A percentile compares a stretch with the other conserved stretches of the same genome.
These are phyloP conservation scores for Plasmodium coatneyi DNA, from an alignment of 169 alveolate species.

Conservation along the genomic window DNA sequence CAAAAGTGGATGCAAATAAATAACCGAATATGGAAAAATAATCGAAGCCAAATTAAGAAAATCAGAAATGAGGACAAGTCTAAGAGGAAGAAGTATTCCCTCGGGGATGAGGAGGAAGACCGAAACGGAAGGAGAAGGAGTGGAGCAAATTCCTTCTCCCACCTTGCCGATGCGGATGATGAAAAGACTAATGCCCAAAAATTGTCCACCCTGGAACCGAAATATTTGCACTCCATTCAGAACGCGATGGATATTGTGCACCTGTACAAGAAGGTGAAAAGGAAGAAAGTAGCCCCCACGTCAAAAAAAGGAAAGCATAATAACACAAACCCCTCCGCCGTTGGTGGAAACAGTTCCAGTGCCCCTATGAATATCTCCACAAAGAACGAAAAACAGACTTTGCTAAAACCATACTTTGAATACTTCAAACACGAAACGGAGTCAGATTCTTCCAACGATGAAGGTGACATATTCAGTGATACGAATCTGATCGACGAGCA, in stretches of 20 bases:
- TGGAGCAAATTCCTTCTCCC: neutral
- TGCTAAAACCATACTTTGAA: conserved; percentile 48
- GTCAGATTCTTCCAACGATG: conserved; percentile 49
- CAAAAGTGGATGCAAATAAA: conserved; percentile 53
- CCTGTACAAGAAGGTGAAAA: conserved; percentile 34
- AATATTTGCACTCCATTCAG: conserved; percentile 51
- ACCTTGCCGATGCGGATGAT: neutral
- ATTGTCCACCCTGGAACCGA: conserved; percentile 35
- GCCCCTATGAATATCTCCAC: neutral
- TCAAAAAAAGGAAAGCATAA: conserved; percentile 4
- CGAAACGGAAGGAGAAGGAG: neutral
- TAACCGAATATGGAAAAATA: conserved; percentile 61
- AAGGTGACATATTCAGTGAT: conserved; percentile 74
- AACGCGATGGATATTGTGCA: conserved; percentile 69
- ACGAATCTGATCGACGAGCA: conserved; percentile 48
- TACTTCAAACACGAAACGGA: conserved; percentile 55
- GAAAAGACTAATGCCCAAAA: conserved; percentile 23
- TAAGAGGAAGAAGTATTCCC: conserved; percentile 29
- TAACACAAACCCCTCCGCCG: neutral
- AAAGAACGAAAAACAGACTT: conserved; percentile 33
- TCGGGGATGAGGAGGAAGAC: conserved; percentile 2
- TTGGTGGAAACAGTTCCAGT: conserved; percentile 2
- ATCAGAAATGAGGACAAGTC: conserved; percentile 15
- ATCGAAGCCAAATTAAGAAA: conserved; percentile 58
- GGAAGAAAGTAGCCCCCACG: neutral